Conservation (phyloP, 1,284 basidiomycete species). For the Uromyces viciae-fabae region DNA sequence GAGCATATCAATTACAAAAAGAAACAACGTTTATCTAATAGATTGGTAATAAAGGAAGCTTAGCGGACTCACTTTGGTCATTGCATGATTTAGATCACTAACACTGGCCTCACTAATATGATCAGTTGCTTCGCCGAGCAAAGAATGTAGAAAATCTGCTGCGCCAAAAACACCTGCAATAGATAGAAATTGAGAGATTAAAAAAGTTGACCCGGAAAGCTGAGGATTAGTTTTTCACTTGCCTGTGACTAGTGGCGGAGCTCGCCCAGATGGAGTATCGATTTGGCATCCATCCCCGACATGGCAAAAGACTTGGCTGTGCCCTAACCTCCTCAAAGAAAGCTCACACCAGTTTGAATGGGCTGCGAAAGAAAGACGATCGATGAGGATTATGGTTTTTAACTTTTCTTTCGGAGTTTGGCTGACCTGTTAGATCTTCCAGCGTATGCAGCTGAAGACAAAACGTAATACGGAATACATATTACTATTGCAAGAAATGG, state of each 20-base stretch:
- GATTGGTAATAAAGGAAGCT: neutral
- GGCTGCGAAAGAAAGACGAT: constrained; percentile 5
- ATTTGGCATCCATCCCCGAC: constrained; percentile 77
- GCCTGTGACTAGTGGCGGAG: constrained; percentile 82
- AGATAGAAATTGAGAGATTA: neutral
- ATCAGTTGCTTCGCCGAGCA: constrained; percentile 63
- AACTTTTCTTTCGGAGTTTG: neutral
- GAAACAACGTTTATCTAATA: neutral
- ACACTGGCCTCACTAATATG: constrained; percentile 68
- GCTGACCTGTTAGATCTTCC: constrained; percentile 41
- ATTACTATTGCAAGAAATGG: too few species aligned
- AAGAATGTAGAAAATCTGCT: constrained; percentile 47
- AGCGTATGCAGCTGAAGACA: constrained; percentile 35
- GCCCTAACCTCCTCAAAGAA: constrained; percentile 68
- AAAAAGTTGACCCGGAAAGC: neutral
- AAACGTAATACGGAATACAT: neutral
- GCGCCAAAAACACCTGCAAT: constrained; percentile 44
- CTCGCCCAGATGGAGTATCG: constrained; percentile 71
- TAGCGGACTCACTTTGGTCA: constrained; percentile 60
- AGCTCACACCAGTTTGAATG: constrained; percentile 54
- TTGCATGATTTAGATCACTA: constrained; percentile 75
- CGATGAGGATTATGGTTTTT: neutral
- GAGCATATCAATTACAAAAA: neutral
- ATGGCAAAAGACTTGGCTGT: constrained; percentile 76
- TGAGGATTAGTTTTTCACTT: constrained; percentile 64